A percentile compares a stretch with the other conserved stretches of the same genome.
These are phyloP conservation scores for Boletus huronensis DNA, from an alignment of 768 basidiomycete genomes.

Conservation along the genomic window DNA sequence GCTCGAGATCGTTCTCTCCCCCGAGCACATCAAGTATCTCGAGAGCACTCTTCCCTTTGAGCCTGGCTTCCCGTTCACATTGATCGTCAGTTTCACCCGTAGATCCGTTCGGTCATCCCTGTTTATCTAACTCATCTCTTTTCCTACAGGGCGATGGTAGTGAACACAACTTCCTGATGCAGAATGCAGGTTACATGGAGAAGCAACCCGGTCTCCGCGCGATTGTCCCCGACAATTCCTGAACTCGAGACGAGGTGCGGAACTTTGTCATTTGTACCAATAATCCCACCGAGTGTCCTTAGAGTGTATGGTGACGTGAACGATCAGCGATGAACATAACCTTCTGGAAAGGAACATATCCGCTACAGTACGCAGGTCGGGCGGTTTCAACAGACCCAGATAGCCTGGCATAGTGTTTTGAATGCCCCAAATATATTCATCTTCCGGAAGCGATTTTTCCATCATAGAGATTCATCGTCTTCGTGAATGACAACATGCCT, in stretches of 20 bases:
- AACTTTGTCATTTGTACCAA: background rate
- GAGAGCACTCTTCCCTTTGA: too few relatives aligned
- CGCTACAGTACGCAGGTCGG: background rate
- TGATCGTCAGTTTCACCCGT: too few relatives aligned
- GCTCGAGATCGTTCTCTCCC: too few relatives aligned
- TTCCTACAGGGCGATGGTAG: slow-evolving; percentile 20
- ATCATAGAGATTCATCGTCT: background rate
- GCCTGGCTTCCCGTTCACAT: too few relatives aligned
- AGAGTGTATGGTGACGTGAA: background rate
- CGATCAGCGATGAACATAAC: background rate
- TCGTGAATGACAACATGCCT: background rate
- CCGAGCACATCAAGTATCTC: too few relatives aligned
- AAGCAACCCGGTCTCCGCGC: background rate
- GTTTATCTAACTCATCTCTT: too few relatives aligned
- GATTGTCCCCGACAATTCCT: slow-evolving; percentile 1
- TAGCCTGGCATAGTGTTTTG: background rate
- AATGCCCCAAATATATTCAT: background rate
- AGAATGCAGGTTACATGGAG: background rate
- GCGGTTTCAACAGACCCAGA: background rate
- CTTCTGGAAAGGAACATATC: background rate
- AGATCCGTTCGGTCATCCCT: too few relatives aligned
- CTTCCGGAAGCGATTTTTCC: background rate
- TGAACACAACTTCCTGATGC: slow-evolving; percentile 11
- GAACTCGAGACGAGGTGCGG: background rate
- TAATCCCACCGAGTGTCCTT: background rate